Evolutionary conservation across 177 flowering plant genomes (phyloP).

Genomic region (Vitis hybrid): DNA sequence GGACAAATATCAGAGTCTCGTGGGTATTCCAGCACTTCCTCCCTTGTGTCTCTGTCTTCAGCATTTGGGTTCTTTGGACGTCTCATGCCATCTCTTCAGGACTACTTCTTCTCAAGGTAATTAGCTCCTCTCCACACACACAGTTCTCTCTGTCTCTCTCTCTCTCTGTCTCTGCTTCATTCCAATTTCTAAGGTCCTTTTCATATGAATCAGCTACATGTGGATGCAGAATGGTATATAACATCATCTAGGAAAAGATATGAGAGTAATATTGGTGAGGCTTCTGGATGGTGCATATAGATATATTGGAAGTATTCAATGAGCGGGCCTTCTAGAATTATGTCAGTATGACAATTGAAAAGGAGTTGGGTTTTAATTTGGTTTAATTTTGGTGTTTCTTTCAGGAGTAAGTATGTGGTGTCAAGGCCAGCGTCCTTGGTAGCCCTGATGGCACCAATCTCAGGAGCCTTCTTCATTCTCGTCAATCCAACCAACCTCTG

Average conservation of each 20-base stretch:
- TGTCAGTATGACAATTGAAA: too few relatives aligned
- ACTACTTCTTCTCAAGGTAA: constrained; percentile 59
- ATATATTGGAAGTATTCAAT: background rate
- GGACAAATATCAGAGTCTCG: constrained; percentile 95
- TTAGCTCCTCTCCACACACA: background rate
- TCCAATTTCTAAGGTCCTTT: too few relatives aligned
- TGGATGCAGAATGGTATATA: too few relatives aligned
- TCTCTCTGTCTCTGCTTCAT: too few relatives aligned
- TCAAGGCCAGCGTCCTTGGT: constrained; percentile 64
- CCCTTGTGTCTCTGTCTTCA: constrained; percentile 83
- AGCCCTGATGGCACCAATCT: constrained; percentile 54
- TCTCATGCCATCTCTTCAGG: constrained; percentile 67
- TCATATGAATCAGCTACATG: too few relatives aligned
- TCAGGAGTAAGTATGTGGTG: constrained; percentile 44
- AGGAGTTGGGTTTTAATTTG: background rate
- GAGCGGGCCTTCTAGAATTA: too few relatives aligned
- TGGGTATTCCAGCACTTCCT: constrained; percentile 43
- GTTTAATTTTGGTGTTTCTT: background rate
- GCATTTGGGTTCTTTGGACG: constrained; percentile 95
- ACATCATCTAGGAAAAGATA: too few relatives aligned
- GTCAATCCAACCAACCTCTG: constrained; percentile 28
- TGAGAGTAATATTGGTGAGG: too few relatives aligned
- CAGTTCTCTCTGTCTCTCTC: too few relatives aligned
- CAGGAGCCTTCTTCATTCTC: constrained; percentile 71
- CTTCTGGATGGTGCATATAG: too few relatives aligned